Evolutionary conservation across 2,329 filamentous ascomycete species (phyloP).

Genomic region (Fusarium circinatum): DNA sequence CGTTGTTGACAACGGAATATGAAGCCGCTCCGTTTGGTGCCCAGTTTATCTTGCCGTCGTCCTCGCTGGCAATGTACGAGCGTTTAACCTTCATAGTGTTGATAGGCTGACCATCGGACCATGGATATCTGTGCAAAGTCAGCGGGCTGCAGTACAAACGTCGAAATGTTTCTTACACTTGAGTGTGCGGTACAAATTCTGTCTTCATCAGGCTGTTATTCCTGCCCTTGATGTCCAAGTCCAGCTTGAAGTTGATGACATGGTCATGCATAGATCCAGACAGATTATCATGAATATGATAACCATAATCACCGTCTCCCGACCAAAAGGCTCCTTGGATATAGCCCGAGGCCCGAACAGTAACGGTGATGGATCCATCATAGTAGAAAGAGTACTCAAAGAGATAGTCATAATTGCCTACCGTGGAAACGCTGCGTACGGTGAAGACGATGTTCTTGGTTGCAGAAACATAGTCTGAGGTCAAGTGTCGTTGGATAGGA

Average conservation of each 20-base stretch:
- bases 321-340: conserved; percentile 61
- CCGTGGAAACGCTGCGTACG: conserved; percentile 58
- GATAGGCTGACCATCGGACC: conserved; percentile 57
- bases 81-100: conserved; percentile 64
- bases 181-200: conserved; percentile 41
- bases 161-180: too few species aligned
- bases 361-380: conserved; percentile 62
- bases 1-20: conserved; percentile 63
- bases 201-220: conserved; percentile 56
- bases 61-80: conserved; percentile 55
- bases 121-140: conserved; percentile 46
- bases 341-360: conserved; percentile 64
- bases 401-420: conserved; percentile 66
- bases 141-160: not conserved
- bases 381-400: conserved; percentile 62
- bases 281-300: conserved; percentile 58
- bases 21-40: conserved; percentile 57
- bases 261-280: conserved; percentile 65
- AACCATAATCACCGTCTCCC: conserved; percentile 61
- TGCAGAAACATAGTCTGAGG: conserved; percentile 52
- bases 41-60: conserved; percentile 59
- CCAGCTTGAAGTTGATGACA: conserved; percentile 65
- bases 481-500: conserved; percentile 61
- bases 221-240: conserved; percentile 61
- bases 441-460: conserved; percentile 60